Evolutionary conservation across 2,329 filamentous ascomycete genomes (phyloP).

Genomic region (Cryphonectria nitschkei): DNA sequence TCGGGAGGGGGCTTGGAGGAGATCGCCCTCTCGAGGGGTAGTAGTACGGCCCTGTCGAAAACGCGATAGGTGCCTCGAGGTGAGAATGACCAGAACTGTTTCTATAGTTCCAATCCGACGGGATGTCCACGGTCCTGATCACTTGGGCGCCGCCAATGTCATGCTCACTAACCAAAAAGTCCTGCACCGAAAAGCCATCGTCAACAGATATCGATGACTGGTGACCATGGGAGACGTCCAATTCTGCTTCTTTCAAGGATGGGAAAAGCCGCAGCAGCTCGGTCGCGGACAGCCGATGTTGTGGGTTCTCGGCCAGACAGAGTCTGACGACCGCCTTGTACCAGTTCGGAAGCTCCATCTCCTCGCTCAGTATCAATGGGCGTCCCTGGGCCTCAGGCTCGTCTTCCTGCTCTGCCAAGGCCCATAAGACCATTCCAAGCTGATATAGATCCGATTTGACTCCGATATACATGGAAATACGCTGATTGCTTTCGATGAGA

Average conservation of each 20-base stretch:
- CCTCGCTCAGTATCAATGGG: conserved; percentile 65
- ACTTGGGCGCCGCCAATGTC: conserved; percentile 40
- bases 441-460: conserved; percentile 97
- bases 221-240: conserved; percentile 34
- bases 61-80: conserved; percentile 40
- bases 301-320: conserved; percentile 77
- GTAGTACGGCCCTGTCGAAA: conserved; percentile 47
- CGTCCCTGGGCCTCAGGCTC: conserved; percentile 82
- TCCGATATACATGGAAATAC: conserved; percentile 95
- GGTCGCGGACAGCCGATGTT: conserved; percentile 72
- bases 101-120: conserved; percentile 49
- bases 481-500: conserved; percentile 84
- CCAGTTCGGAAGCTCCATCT: conserved; percentile 73
- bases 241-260: conserved; percentile 34
- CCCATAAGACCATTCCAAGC: conserved; percentile 96
- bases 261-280: conserved; percentile 74
- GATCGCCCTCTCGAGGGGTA: conserved; percentile 57
- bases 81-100: conserved; percentile 40
- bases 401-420: conserved; percentile 82
- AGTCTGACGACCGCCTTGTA: conserved; percentile 75
- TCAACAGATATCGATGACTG: conserved; percentile 45
- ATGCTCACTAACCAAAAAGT: conserved; percentile 44
- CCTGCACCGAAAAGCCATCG: conserved; percentile 44
- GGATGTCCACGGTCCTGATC: conserved; percentile 47
- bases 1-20: conserved; percentile 55